Evolutionary conservation across 2,329 filamentous ascomycete species (phyloP).

Genomic region (Alternaria gaisen): DNA sequence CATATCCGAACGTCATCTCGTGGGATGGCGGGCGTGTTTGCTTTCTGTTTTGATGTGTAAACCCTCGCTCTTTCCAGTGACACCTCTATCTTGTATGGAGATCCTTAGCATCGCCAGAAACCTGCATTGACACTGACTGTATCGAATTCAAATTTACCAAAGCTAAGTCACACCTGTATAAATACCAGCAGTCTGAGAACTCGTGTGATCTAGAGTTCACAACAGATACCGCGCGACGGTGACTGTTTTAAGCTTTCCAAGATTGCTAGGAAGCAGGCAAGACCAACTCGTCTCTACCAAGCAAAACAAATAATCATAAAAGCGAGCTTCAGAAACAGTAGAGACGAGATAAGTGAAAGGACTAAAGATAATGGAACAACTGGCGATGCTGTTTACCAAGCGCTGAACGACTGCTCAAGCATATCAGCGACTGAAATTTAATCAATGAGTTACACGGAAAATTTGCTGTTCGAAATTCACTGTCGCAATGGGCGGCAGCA

Average conservation of each 20-base stretch:
- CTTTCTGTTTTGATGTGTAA: neutral
- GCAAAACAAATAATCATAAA: accelerated
- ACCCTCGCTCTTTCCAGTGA: neutral
- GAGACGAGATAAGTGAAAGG: neutral
- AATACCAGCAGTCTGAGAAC: neutral
- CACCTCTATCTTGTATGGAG: too few relatives aligned
- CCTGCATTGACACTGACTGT: neutral
- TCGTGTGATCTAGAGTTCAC: neutral
- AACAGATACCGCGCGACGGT: neutral
- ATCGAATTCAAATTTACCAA: too few relatives aligned
- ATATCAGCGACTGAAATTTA: neutral
- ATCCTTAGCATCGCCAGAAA: neutral
- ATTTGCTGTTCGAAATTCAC: too few relatives aligned
- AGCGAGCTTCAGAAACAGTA: neutral
- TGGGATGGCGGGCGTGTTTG: neutral
- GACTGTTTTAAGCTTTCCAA: neutral
- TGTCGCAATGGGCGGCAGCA: neutral
- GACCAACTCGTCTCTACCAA: neutral
- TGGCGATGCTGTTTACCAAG: neutral
- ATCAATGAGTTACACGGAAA: too few relatives aligned
- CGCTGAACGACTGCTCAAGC: neutral
- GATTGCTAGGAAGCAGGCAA: neutral
- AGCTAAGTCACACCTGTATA: neutral
- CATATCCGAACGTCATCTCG: neutral
- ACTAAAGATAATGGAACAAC: neutral